Conservation (phyloP, 495 filamentous ascomycete species). For the Neurospora tetraspora region DNA sequence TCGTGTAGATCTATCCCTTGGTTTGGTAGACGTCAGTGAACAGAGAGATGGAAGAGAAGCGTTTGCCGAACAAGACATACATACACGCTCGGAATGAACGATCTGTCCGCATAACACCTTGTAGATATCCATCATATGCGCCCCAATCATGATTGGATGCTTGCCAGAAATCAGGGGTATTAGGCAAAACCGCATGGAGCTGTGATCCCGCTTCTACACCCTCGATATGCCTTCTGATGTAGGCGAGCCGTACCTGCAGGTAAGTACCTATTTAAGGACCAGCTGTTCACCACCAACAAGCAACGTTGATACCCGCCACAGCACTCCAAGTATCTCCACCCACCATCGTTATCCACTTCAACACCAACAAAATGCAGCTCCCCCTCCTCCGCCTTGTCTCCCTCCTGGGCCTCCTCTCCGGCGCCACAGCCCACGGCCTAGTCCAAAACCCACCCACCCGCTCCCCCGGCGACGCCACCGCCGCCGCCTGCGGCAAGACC, state of each 20-base stretch:
- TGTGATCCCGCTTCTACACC: not conserved
- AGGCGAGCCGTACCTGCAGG: not conserved
- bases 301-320: not conserved
- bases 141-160: not conserved
- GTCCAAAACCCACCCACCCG: constrained; percentile 49
- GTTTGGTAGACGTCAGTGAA: not conserved
- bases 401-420: constrained; percentile 40
- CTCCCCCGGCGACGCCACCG: constrained; percentile 48
- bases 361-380: constrained; percentile 8
- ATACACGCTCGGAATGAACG: not conserved
- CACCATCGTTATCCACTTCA: not conserved
- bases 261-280: not conserved
- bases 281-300: not conserved
- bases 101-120: not conserved
- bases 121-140: not conserved
- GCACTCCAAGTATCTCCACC: not conserved
- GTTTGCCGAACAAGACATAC: not conserved
- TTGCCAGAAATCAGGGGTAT: not conserved
- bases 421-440: constrained; percentile 53
- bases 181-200: constrained; percentile 9
- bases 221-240: not conserved
- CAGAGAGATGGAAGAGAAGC: not conserved
- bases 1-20: not conserved
- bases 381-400: constrained; percentile 2
- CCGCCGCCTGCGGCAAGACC: constrained; percentile 51